Evolutionary conservation across 2,329 filamentous ascomycete genomes (phyloP).

Genomic region (Phoma sp.): DNA sequence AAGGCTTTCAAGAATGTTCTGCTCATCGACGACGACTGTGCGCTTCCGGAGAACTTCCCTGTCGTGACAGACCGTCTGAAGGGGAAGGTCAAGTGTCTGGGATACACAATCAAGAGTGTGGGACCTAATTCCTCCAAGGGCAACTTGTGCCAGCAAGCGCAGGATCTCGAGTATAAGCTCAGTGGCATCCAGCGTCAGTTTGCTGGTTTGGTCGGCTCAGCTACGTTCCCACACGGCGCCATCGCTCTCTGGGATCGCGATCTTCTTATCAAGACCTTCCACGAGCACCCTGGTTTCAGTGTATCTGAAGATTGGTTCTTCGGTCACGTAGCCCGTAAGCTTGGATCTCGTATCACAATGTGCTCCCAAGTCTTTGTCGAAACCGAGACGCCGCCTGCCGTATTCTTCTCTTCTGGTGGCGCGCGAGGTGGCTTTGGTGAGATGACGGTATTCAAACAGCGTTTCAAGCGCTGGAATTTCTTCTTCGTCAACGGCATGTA

Average conservation of each 20-base stretch:
- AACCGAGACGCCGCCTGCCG: slow-evolving; percentile 54
- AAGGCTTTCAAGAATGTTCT: slow-evolving; percentile 54
- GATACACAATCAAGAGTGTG: slow-evolving; percentile 48
- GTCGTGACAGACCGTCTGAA: slow-evolving; percentile 53
- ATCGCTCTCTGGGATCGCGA: slow-evolving; percentile 57
- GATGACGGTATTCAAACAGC: slow-evolving; percentile 60
- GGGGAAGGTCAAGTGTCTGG: slow-evolving; percentile 53
- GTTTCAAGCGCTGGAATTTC: slow-evolving; percentile 60
- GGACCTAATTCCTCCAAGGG: slow-evolving; percentile 29
- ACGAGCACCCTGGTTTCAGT: slow-evolving; percentile 57
- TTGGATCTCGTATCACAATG: slow-evolving; percentile 57
- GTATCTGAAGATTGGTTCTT: slow-evolving; percentile 62
- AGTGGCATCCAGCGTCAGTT: slow-evolving; percentile 55
- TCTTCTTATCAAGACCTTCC: slow-evolving; percentile 55
- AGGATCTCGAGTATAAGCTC: slow-evolving; percentile 61
- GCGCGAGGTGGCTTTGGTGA: slow-evolving; percentile 58
- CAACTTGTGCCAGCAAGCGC: slow-evolving; percentile 48
- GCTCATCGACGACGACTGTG: slow-evolving; percentile 59
- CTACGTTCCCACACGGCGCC: slow-evolving; percentile 59
- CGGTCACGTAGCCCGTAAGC: slow-evolving; percentile 54
- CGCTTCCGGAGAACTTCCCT: slow-evolving; percentile 56
- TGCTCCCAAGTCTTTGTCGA: slow-evolving; percentile 59
- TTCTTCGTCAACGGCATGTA: slow-evolving; percentile 59
- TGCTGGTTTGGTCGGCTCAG: slow-evolving; percentile 53
- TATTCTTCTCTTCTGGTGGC: slow-evolving; percentile 51